Conservation (phyloP, 2,329 filamentous ascomycete genomes). For the Dactylonectria macrodidyma region DNA sequence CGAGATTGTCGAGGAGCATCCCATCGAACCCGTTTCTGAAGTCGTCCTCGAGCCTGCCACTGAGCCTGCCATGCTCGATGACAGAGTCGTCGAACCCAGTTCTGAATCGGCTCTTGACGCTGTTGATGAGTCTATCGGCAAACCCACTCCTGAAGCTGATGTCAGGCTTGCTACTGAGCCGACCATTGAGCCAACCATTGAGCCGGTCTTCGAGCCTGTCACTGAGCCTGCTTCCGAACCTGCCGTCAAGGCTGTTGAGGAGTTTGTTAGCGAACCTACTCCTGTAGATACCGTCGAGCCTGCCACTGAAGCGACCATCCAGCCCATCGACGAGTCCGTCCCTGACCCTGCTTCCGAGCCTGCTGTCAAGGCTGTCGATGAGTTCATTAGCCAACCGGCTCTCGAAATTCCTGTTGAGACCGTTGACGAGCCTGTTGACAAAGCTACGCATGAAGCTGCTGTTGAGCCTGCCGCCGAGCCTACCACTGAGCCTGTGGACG, state of each 20-base stretch:
- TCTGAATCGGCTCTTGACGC: not conserved
- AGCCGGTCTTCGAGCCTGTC: conserved; percentile 20
- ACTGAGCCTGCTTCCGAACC: conserved; percentile 19
- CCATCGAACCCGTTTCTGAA: conserved; percentile 30
- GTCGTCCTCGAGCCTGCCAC: conserved; percentile 13
- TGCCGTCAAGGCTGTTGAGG: no score
- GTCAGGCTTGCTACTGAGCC: not conserved
- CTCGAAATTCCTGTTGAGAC: not conserved
- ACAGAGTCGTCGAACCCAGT: not conserved
- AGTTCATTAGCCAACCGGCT: not conserved
- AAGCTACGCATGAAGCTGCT: conserved; percentile 29
- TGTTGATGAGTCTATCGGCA: conserved; percentile 29
- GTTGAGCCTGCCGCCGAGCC: conserved; percentile 12
- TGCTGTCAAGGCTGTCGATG: not conserved
- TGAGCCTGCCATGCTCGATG: not conserved
- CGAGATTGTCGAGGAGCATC: not conserved
- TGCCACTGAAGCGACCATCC: not conserved
- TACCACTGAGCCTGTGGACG: not conserved
- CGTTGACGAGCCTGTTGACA: conserved; percentile 1
- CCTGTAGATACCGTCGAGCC: no score
- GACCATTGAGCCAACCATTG: not conserved
- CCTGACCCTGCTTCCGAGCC: not conserved
- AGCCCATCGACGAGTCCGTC: not conserved
- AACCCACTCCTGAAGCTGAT: conserved; percentile 7
- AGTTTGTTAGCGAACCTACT: no score